phyloP scores from a whole-genome alignment of 108 stramenopile species.

The Cylindrotheca closterium region DNA sequence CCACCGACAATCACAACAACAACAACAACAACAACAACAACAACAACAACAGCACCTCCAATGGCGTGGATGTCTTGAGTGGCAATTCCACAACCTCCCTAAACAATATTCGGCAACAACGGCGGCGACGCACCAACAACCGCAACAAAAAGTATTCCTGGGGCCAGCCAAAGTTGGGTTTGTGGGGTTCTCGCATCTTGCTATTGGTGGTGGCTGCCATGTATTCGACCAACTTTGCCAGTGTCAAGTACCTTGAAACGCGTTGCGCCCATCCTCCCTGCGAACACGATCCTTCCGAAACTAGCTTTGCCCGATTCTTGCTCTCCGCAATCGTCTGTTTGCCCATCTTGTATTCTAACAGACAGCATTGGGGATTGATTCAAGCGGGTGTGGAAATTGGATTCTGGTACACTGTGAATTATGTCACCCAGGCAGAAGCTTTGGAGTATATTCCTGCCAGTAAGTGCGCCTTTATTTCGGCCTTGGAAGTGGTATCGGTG shows the following conservation, averaged over 20 bases:
- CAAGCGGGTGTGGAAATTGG: conserved; percentile 20
- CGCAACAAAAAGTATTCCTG: conserved; percentile 24
- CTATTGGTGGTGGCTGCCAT: conserved; percentile 22
- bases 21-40: too few species aligned
- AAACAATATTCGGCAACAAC: background rate
- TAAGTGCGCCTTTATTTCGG: conserved; percentile 58
- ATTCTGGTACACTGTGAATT: conserved; percentile 16
- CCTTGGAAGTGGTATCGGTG: conserved; percentile 56
- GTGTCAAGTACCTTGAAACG: conserved; percentile 31
- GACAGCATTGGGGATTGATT: conserved; percentile 8
- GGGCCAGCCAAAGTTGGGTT: conserved; percentile 6
- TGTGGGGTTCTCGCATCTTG: conserved; percentile 17
- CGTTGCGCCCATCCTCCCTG: conserved; percentile 6
- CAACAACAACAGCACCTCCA: too few species aligned
- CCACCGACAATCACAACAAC: too few species aligned
- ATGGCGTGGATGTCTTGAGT: too few species aligned
- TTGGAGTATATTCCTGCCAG: conserved; percentile 21
- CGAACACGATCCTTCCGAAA: conserved; percentile 9
- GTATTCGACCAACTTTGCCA: conserved; percentile 46
- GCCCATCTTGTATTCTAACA: conserved; percentile 4
- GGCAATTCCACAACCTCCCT: too few species aligned
- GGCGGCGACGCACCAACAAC: conserved; percentile 19
- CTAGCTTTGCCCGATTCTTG: conserved; percentile 25
- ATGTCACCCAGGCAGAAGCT: conserved; percentile 23
- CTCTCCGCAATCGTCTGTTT: conserved; percentile 26